Percentiles rank a stretch among this genome's conserved stretches.
Evolutionary conservation across 345 rosid species (phyloP).

Genomic region (Salix suchowensis): DNA sequence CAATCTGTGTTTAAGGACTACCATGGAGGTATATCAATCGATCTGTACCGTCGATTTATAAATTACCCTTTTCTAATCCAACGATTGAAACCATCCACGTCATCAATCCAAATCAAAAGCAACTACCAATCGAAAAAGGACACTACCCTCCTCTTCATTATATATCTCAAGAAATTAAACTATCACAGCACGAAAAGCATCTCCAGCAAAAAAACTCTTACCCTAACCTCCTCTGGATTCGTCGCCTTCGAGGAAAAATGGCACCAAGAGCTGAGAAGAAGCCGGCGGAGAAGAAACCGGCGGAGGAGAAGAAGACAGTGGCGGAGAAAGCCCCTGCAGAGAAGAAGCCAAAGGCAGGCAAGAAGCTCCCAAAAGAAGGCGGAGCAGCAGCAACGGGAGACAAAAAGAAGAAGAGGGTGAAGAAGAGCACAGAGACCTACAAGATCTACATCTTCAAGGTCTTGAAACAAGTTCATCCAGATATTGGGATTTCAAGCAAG

Average conservation of each 20-base stretch:
- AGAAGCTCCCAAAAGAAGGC: background rate
- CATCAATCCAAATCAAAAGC: background rate
- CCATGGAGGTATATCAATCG: background rate
- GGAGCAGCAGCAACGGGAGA: background rate
- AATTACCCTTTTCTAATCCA: background rate
- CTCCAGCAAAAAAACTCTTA: background rate
- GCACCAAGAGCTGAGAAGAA: background rate
- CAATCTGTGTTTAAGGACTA: background rate
- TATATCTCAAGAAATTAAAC: background rate
- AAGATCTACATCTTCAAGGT: background rate
- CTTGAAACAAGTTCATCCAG: background rate
- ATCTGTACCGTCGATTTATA: background rate
- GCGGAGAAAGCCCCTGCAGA: background rate
- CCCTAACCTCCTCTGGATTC: too few relatives aligned
- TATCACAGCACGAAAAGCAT: background rate
- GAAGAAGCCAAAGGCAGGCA: background rate
- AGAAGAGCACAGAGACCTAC: background rate
- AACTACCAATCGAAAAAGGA: background rate
- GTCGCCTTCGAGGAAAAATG: background rate
- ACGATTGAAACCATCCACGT: background rate
- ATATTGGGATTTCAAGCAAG: background rate
- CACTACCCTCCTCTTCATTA: background rate
- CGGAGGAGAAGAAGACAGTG: background rate
- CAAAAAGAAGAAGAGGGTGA: background rate
- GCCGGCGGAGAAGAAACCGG: background rate